Evolutionary conservation across 306 rosid genomes (phyloP).

Genomic region (Quercus rubra): DNA sequence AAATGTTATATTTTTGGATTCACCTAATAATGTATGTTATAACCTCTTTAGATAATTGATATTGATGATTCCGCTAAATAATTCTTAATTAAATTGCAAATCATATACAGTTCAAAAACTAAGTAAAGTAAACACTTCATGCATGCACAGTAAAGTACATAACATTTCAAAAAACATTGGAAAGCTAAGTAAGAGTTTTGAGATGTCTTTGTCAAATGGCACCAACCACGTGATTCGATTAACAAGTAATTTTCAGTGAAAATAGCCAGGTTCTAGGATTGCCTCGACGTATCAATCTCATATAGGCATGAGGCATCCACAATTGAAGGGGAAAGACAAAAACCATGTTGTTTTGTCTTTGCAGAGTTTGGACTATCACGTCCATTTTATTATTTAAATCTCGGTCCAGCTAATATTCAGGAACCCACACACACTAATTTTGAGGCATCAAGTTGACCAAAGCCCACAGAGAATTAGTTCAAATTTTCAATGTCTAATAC

Average conservation of each 20-base stretch:
- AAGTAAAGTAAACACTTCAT: too few species aligned
- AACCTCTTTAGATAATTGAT: not conserved
- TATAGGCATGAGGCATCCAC: not conserved
- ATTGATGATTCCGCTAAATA: not conserved
- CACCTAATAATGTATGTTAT: not conserved
- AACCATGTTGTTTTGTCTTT: not conserved
- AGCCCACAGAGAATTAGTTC: not conserved
- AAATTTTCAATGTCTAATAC: too few species aligned
- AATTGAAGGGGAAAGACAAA: not conserved
- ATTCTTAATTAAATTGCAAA: not conserved
- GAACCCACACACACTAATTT: not conserved
- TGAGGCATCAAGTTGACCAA: not conserved
- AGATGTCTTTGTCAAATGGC: too few species aligned
- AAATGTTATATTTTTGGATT: not conserved
- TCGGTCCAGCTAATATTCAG: not conserved
- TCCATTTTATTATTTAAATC: not conserved
- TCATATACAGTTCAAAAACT: too few species aligned
- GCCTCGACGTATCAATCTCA: not conserved
- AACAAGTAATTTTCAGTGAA: not conserved
- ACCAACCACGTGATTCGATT: too few species aligned
- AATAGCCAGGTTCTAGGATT: not conserved
- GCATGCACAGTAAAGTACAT: too few species aligned
- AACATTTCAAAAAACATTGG: too few species aligned
- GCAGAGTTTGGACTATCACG: not conserved
- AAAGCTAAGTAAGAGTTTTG: too few species aligned